Evolutionary conservation across 352 stramenopile genomes (phyloP).

Genomic region (Thalassiosira ordinaria): DNA sequence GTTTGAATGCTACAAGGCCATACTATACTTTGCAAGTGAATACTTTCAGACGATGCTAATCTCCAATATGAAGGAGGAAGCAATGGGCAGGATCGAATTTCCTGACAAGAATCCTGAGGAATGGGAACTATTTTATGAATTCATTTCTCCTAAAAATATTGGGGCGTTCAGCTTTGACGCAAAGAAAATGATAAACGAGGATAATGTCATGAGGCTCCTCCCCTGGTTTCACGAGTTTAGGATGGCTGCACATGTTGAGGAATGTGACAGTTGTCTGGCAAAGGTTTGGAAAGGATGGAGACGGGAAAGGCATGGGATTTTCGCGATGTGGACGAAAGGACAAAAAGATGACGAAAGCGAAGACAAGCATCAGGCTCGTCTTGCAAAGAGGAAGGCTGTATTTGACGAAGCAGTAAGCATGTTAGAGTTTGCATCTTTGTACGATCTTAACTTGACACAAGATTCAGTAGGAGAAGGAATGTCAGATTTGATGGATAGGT

Average conservation of each 20-base stretch:
- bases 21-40: neutral
- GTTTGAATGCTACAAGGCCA: constrained; percentile 2
- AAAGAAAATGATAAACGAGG: neutral
- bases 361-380: neutral
- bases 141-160: neutral
- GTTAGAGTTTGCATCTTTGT: constrained; percentile 1
- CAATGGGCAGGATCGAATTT: neutral
- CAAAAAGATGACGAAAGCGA: neutral
- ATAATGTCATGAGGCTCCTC: constrained; percentile 18
- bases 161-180: neutral
- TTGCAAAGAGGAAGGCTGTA: neutral
- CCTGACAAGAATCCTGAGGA: constrained; percentile 14
- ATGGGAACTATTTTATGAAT: constrained; percentile 14
- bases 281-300: too few relatives aligned
- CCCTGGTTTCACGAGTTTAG: constrained; percentile 19
- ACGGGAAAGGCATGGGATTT: neutral
- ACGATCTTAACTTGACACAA: neutral
- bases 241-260: neutral
- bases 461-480: neutral
- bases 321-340: neutral
- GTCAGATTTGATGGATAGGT: neutral
- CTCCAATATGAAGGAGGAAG: neutral
- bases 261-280: constrained; percentile 14
- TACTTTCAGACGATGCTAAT: constrained; percentile 4
- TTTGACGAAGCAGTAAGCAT: neutral